Base-by-base conservation (phyloP, 495 filamentous ascomycete genomes). In the Tuber umbilicatum region DNA sequence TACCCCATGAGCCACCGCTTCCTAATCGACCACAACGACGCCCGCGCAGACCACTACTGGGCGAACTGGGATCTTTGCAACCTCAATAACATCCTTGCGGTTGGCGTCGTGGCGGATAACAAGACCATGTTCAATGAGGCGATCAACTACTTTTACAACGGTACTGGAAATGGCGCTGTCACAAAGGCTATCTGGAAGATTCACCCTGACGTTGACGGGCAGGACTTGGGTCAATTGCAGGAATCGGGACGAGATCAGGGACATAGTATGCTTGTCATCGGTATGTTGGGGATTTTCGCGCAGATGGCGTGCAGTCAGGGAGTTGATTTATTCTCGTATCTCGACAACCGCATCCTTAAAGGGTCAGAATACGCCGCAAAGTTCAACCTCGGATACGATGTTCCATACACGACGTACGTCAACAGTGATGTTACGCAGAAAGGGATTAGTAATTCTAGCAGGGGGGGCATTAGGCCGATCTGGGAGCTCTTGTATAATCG, bases 51-150 rank as follows among this genome's bases (percentile, higher is more conserved):
- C 68, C 84, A 85, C 67, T 86, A 84, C 77, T 86, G 80, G 74
- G 85, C 85, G 17, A 86, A 86, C 70, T 87, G 85, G 76, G 85
- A 87, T 68, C 78, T 84, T 37, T 85, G 83, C 74, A 86, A 87
- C 67, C 80, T 86, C 14, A 84, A 84, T 27, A 82, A 80, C 0
- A 78, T 83, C 14, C 69, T 84, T 23, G 81, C 85, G 14, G 84
- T 86, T 71, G 83, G 85, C 27, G 80, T 86, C 35, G 75, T 86
- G 6, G 75, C 81, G 1, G 85, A 87, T 67, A 85, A 87, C 50
- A 31, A 77, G 72, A 85, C 84, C 5, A 84, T 84, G 75, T 84
- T 79, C 42, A 72, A 85, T 14, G 68, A 83, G 50, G 85, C 79
- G 0, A 68, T 84, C 43, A 73, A 78, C 19, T 86, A 85, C 68